Evolutionary conservation across 1,284 basidiomycete species (phyloP).

Genomic region (Omphalotus olearius): DNA sequence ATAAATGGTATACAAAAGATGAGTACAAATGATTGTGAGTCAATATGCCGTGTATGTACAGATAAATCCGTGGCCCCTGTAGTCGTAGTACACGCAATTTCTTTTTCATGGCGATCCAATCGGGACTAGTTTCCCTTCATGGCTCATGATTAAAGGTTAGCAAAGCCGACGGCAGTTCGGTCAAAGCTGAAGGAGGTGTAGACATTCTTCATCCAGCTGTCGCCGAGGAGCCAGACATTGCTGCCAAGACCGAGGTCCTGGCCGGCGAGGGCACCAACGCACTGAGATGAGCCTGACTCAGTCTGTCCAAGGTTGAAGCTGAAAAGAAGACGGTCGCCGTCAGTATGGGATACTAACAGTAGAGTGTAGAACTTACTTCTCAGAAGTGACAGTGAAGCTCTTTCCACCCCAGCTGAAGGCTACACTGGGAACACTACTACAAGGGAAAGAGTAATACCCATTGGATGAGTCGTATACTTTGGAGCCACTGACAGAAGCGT

Average conservation of each 20-base stretch:
- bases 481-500: not conserved
- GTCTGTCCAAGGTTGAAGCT: conserved; percentile 22
- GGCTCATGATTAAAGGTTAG: conserved; percentile 1
- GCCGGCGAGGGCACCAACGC: conserved; percentile 21
- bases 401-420: conserved; percentile 23
- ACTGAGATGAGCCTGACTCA: conserved; percentile 16
- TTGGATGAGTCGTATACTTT: not conserved
- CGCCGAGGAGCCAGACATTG: conserved; percentile 32
- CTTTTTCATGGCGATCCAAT: no score
- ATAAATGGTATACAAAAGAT: no score
- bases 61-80: no score
- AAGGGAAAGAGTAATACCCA: conserved; percentile 30
- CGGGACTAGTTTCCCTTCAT: no score
- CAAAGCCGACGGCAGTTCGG: conserved; percentile 12
- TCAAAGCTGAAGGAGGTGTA: conserved; percentile 13
- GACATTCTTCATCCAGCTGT: conserved; percentile 18
- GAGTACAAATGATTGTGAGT: no score
- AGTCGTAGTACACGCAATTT: no score
- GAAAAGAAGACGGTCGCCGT: not conserved
- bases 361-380: conserved; percentile 8
- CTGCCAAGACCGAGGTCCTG: conserved; percentile 18
- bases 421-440: conserved; percentile 18
- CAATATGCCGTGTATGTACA: no score
- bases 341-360: not conserved
- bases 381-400: conserved; percentile 16